Base-by-base conservation (phyloP, 106 monocot genomes). In the Alisma plantagoaquatica region DNA sequence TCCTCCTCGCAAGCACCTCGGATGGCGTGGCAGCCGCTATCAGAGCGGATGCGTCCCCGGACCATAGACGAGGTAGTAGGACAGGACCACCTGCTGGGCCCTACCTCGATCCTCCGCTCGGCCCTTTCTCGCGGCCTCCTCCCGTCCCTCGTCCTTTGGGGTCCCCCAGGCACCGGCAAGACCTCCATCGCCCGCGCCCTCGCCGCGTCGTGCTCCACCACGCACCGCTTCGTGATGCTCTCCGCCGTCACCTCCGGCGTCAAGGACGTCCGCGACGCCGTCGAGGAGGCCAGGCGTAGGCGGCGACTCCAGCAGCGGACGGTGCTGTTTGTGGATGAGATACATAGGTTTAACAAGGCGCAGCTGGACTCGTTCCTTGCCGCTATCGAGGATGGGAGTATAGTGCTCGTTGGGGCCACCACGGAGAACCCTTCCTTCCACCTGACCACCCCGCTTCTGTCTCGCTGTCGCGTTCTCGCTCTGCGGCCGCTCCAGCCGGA, bases 341-440 rank as follows among this genome's bases (percentile, higher is more conserved):
- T 91, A 28, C 91, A 91, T 59, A 73, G 91, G 15, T 91, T 84
- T 57, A 75, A 62, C 35, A 53, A 64, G 7, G 51, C 79, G 32
- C 90, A 90, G 45, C 77, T 77, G 57, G 90, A 90, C 54, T 67
- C 80, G 19, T 73, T 90, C 62, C 79, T 90, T 31, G 83, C 90
- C 27, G 79, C 89, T 54, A 54, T 89, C 56, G 90, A 91, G 60
- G 77, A 76, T 61, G 90, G 90, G 16, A 77, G 80, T 59, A 49
- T 91, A 51, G 56, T 80, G 59, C 68, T 91, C 49, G 31, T 91
- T 29, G 83, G 80, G 1, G 91, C 91, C 21, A 91, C 91, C 35
- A 91, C 91, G 5, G 84, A 90, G 59, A 90, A 90, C 55, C 90
- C 90, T 14, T 84, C 83, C n/a, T 90, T 90, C 74, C 90, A 90